Conservation (phyloP, 106 monocot genomes). For the Acorus gramineus region DNA sequence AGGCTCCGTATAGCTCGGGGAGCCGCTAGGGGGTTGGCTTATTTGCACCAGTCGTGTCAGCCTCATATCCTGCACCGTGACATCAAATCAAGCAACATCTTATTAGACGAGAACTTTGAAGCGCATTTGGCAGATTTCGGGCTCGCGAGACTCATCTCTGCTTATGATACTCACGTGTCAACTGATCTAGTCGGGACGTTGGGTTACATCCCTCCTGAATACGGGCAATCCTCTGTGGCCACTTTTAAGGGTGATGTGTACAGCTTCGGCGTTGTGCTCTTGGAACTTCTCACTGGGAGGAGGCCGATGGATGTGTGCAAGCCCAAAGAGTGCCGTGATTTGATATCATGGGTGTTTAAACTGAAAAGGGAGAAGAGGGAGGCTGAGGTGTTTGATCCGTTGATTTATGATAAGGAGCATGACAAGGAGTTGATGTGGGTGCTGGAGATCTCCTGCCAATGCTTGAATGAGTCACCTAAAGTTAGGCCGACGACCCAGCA, state of each 20-base stretch:
- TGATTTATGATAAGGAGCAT: slow-evolving; percentile 8
- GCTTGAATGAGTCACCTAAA: slow-evolving; percentile 10
- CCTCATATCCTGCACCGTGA: slow-evolving; percentile 27
- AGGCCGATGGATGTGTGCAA: slow-evolving; percentile 20
- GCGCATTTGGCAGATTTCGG: slow-evolving; percentile 25
- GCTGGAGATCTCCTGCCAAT: slow-evolving; percentile 17
- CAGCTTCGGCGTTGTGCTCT: slow-evolving; percentile 23
- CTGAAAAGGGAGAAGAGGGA: slow-evolving; percentile 10
- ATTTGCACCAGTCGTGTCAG: slow-evolving; percentile 14
- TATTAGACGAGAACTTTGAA: slow-evolving; percentile 15
- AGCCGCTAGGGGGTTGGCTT: slow-evolving; percentile 12
- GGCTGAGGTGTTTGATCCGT: slow-evolving; percentile 12
- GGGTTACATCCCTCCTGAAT: slow-evolving; percentile 29
- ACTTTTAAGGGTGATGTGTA: slow-evolving; percentile 23
- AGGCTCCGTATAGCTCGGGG: slow-evolving; percentile 17
- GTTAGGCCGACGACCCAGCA: slow-evolving; percentile 11
- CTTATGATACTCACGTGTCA: slow-evolving; percentile 22
- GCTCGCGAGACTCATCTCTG: slow-evolving; percentile 12
- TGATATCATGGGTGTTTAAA: slow-evolving; percentile 10
- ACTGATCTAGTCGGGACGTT: slow-evolving; percentile 20
- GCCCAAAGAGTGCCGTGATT: slow-evolving; percentile 7
- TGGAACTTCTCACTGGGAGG: slow-evolving; percentile 23
- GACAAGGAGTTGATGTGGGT: slow-evolving; percentile 5
- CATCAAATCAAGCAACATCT: slow-evolving; percentile 28
- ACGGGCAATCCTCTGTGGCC: slow-evolving; percentile 11